phyloP scores from a whole-genome alignment of 192 early-diverging fungal species.

The Linnemannia exigua region DNA sequence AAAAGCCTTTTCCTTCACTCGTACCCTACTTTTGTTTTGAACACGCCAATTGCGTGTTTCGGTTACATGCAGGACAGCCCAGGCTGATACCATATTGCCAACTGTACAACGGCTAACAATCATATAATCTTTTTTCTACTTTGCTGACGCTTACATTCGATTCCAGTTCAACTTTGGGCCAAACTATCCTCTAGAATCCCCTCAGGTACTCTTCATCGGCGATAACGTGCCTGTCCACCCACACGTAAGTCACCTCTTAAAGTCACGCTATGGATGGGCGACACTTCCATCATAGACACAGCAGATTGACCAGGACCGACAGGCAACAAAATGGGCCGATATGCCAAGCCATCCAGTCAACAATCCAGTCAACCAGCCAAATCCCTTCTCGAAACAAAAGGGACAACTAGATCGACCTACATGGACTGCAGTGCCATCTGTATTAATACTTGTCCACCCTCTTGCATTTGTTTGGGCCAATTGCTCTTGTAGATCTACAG shows the following conservation, averaged over 20 bases:
- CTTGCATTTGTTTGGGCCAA: not conserved
- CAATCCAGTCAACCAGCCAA: not conserved
- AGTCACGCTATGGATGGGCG: not conserved
- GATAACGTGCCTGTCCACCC: constrained; percentile 77
- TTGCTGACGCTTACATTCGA: not conserved
- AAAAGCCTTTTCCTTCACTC: not conserved
- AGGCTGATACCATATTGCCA: not conserved
- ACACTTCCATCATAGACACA: not conserved
- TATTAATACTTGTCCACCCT: not conserved
- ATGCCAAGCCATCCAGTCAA: not conserved
- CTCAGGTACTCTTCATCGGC: constrained; percentile 76
- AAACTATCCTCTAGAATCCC: constrained; percentile 82
- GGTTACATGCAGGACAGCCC: not conserved
- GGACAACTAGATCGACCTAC: not conserved
- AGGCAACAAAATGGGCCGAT: not conserved
- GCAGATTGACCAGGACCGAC: not conserved
- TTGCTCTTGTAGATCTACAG: constrained; percentile 71
- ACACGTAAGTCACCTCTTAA: constrained; percentile 60
- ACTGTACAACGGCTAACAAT: not conserved
- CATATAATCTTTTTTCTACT: not conserved
- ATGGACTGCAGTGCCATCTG: not conserved
- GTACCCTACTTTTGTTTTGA: not conserved
- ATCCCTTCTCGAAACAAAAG: not conserved
- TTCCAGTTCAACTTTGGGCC: constrained; percentile 77
- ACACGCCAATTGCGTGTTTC: not conserved